phyloP scores from a whole-genome alignment of 2,329 filamentous ascomycete species.

The Penicillium rolfsii region DNA sequence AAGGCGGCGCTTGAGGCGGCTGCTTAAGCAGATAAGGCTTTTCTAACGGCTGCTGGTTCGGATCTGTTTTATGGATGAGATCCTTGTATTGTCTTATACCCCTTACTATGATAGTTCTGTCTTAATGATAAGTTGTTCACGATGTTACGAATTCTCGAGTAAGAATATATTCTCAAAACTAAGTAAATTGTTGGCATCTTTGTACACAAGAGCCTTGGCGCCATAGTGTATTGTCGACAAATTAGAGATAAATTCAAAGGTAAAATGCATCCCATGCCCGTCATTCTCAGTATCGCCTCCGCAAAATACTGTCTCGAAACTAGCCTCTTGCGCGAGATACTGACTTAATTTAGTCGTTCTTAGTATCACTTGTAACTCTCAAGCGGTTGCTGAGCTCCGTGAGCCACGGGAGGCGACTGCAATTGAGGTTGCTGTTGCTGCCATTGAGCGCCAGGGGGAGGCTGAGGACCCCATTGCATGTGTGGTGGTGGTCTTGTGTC shows the following conservation, averaged over 20 bases:
- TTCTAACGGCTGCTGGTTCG: conserved; percentile 1
- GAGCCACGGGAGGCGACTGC: conserved; percentile 16
- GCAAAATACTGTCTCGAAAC: neutral
- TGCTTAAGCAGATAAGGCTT: conserved; percentile 10
- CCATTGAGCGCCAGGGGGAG: conserved; percentile 26
- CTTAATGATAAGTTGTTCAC: conserved; percentile 1
- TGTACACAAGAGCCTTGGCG: neutral
- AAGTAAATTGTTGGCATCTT: neutral
- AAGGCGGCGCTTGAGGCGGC: conserved; percentile 18
- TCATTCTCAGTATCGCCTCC: too few species aligned
- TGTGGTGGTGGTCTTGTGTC: conserved; percentile 39
- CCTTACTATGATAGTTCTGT: conserved; percentile 5
- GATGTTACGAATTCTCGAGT: neutral
- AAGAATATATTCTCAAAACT: neutral
- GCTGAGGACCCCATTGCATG: conserved; percentile 29
- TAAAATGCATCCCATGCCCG: neutral
- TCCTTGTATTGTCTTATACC: conserved; percentile 18
- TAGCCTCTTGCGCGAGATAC: neutral
- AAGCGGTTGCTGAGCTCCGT: conserved; percentile 19
- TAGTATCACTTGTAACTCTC: conserved; percentile 30
- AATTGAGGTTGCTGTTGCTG: conserved; percentile 17
- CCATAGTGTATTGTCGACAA: neutral
- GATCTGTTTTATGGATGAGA: conserved; percentile 1
- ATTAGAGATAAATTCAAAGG: neutral
- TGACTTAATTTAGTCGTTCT: neutral